Evolutionary conservation across 2,329 filamentous ascomycete species (phyloP).

Genomic region (Exophiala lecanii-corni): DNA sequence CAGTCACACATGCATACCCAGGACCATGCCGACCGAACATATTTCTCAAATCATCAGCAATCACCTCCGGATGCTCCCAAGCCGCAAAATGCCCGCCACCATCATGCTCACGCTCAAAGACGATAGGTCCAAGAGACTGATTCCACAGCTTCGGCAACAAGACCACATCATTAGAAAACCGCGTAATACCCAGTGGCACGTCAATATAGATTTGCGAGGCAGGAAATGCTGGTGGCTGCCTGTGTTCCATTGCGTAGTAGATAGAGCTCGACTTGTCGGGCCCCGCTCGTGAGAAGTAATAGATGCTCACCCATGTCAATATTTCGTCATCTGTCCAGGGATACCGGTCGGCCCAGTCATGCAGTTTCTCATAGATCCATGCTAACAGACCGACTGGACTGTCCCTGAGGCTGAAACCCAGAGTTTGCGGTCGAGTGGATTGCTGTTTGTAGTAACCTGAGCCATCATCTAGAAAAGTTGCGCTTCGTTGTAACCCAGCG

Average conservation of each 20-base stretch:
- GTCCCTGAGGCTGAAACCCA: conserved; percentile 65
- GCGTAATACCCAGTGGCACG: conserved; percentile 51
- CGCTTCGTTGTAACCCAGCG: conserved; percentile 47
- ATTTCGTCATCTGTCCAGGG: conserved; percentile 72
- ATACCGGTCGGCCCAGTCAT: conserved; percentile 69
- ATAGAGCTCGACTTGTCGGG: conserved; percentile 63
- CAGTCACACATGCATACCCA: conserved; percentile 30
- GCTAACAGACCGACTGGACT: conserved; percentile 65
- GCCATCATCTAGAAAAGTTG: conserved; percentile 52
- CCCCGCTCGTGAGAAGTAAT: conserved; percentile 65
- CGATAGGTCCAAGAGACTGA: conserved; percentile 46
- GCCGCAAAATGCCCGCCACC: conserved; percentile 52
- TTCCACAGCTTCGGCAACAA: conserved; percentile 48
- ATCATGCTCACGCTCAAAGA: conserved; percentile 42
- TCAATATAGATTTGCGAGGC: conserved; percentile 1
- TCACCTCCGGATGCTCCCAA: conserved; percentile 37
- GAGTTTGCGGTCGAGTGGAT: conserved; percentile 64
- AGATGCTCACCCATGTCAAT: conserved; percentile 68
- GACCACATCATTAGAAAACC: conserved; percentile 48
- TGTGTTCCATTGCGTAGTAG: conserved; percentile 62
- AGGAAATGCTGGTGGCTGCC: neutral
- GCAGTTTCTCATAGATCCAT: conserved; percentile 77
- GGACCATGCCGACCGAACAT: conserved; percentile 43
- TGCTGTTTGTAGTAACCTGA: conserved; percentile 40
- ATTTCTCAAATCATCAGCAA: conserved; percentile 44